Evolutionary conservation across 352 stramenopile species (phyloP).

Genomic region (Poterioochromonas sp.): DNA sequence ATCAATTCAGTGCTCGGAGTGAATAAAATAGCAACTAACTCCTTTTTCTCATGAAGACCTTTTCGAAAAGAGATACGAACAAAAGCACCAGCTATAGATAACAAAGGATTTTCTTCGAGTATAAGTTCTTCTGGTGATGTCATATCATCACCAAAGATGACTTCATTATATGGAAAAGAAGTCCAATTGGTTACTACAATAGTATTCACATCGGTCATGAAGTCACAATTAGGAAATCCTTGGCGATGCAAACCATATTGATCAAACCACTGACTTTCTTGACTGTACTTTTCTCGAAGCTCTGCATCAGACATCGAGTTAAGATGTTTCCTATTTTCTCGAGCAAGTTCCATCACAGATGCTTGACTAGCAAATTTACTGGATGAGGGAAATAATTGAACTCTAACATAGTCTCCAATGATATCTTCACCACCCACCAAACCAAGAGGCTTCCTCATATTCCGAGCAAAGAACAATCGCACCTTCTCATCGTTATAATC

Average conservation of each 20-base stretch:
- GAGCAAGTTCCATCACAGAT: neutral
- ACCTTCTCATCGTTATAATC: neutral
- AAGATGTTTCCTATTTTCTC: too few relatives aligned
- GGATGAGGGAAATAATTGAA: neutral
- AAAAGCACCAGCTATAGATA: neutral
- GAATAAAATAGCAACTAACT: neutral
- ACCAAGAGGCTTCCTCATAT: neutral
- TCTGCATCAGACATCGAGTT: neutral
- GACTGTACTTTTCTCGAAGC: neutral
- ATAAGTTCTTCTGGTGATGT: neutral
- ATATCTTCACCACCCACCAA: neutral
- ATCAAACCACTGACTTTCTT: neutral
- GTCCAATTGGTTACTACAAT: neutral
- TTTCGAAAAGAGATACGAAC: neutral
- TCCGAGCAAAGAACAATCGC: neutral
- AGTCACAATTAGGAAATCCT: neutral
- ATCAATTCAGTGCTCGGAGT: neutral
- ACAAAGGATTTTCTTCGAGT: neutral
- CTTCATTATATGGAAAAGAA: neutral
- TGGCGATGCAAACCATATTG: neutral
- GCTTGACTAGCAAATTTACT: neutral
- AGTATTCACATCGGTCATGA: neutral
- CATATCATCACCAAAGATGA: neutral
- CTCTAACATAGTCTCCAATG: neutral
- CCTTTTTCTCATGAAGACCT: neutral